Base-by-base conservation (phyloP, 768 basidiomycete species). In the Kockovaella imperatae region DNA sequence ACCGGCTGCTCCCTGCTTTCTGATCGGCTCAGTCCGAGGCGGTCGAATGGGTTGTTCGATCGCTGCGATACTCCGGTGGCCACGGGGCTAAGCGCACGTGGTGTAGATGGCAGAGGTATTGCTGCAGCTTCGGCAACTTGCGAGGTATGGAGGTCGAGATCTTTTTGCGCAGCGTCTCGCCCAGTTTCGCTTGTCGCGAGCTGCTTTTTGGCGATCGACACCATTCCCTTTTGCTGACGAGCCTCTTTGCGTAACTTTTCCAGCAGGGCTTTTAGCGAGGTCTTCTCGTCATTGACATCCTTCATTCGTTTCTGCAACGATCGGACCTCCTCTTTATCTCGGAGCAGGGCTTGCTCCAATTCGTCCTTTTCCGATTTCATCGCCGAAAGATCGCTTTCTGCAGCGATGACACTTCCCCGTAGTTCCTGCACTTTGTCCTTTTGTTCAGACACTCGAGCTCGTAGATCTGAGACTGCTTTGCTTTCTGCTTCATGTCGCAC, bases 151-250 rank as follows among this genome's bases (percentile, higher is more conserved):
- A 38, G 36, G 40, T 42, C 40, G 7, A 86, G 72, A 57, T 90
- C 88, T 62, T 80, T 80, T 58, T 83, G 79, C 8, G 75, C 75
- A 68, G 80, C 85, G 13, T 77, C 79, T 47, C 78, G 80, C 60
- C 87, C 86, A 0, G 77, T 75, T 68, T 97, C 93, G 53, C 87
- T 84, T 4, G 84, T 80, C 21, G 78, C 79, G 23, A 97, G 75
- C 74, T 97, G 95, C 70, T 99, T 97, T 75, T 83, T 84, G 4
- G 87, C 86, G 67, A 97, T 93, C 4, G 90, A 90, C 20, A 93
- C 77, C 54, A 93, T 76, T 8, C 95, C 95, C 69, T 88, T 96
- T 74, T 96, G 91, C 65, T 95, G 88, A 69, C 93, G 84, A 1
- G 86, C 88, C 43, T 96, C 91, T 73, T 87, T 97, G 75, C 82